Evolutionary conservation across 495 filamentous ascomycete species (phyloP).

Genomic region (Neurospora intermedia): DNA sequence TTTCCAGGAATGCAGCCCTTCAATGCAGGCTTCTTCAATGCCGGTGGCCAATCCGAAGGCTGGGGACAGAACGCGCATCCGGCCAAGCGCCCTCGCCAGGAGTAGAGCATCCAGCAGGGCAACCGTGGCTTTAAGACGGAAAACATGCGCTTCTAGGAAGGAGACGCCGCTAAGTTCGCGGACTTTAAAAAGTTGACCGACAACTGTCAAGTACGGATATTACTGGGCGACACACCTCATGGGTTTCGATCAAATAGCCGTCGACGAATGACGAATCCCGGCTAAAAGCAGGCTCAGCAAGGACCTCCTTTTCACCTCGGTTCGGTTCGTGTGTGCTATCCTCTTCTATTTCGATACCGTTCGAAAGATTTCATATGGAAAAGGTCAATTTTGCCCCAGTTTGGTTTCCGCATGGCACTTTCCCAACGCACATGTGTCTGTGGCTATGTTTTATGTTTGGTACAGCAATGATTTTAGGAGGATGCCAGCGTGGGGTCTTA

Average conservation of each 20-base stretch:
- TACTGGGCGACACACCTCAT: not conserved
- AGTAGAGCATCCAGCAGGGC: slow-evolving; percentile 15
- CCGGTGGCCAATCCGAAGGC: slow-evolving; percentile 32
- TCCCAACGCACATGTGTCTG: not conserved
- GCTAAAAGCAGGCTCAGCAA: not conserved
- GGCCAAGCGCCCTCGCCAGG: slow-evolving; percentile 58
- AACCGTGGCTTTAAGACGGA: not conserved
- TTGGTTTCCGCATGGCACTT: not conserved
- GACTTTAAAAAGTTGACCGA: not conserved
- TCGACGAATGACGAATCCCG: not conserved
- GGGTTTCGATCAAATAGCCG: not conserved
- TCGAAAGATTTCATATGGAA: not conserved
- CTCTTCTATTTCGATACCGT: not conserved
- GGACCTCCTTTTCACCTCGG: not conserved
- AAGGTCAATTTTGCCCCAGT: not conserved
- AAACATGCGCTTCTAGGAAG: not conserved
- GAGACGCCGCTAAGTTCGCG: not conserved
- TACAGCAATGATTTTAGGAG: not conserved
- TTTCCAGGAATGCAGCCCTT: slow-evolving; percentile 65
- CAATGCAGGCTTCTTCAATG: slow-evolving; percentile 70
- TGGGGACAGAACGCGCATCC: slow-evolving; percentile 72
- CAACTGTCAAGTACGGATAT: not conserved
- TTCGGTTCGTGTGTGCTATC: not conserved
- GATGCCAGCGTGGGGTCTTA: not conserved
- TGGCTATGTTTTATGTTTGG: not conserved